A percentile compares a stretch with the other conserved stretches of the same genome.
Conservation (phyloP, 1,139 yeast genomes). For the Yamadazyma aaseri region DNA sequence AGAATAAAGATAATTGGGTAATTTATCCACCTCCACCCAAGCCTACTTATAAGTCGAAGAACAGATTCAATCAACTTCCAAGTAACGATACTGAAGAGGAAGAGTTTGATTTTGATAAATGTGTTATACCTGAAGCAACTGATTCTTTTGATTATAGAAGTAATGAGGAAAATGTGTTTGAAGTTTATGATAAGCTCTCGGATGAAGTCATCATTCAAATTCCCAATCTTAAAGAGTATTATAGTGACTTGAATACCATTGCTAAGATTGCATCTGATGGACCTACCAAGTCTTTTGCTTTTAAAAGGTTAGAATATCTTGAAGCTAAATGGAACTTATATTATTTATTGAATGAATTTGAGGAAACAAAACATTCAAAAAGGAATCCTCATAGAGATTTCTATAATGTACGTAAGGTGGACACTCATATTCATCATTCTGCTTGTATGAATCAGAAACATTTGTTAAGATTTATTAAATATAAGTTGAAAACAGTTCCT, state of each 20-base stretch:
- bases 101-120: slow-evolving; percentile 59
- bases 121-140: slow-evolving; percentile 65
- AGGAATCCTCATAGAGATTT: slow-evolving; percentile 91
- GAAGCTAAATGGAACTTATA: slow-evolving; percentile 98
- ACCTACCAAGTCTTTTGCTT: slow-evolving; percentile 96
- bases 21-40: slow-evolving; percentile 94
- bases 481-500: slow-evolving; percentile 64
- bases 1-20: slow-evolving; percentile 67
- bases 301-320: slow-evolving; percentile 84
- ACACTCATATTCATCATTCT: slow-evolving; percentile 97
- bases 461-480: slow-evolving; percentile 87
- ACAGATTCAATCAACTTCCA: slow-evolving; percentile 54
- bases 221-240: slow-evolving; percentile 81
- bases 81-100: slow-evolving; percentile 30
- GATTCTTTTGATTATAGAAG: slow-evolving; percentile 45
- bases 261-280: slow-evolving; percentile 83
- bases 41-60: slow-evolving; percentile 80
- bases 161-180: slow-evolving; percentile 68
- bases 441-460: slow-evolving; percentile 99
- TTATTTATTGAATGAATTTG: slow-evolving; percentile 82
- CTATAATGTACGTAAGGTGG: slow-evolving; percentile 96
- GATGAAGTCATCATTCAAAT: slow-evolving; percentile 48
- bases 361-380: slow-evolving; percentile 81
- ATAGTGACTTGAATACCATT: slow-evolving; percentile 74
- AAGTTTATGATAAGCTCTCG: slow-evolving; percentile 47